These are phyloP conservation scores for Trypanosomatidae sp. DNA, from an alignment of 208 protist genomes.

Conservation along the genomic window DNA sequence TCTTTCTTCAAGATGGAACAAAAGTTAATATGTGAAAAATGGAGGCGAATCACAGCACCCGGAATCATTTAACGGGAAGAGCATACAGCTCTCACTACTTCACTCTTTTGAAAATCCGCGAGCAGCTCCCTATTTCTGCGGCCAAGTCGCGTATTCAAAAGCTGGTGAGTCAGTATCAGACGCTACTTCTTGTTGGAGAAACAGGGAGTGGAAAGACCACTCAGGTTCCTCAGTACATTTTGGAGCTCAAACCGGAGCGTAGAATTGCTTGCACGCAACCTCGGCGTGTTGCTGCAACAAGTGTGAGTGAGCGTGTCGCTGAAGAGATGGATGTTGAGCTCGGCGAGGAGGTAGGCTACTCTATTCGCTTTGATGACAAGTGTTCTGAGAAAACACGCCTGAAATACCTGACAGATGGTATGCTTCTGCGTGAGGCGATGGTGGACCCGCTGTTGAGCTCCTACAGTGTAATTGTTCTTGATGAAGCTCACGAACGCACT, in stretches of 20 bases:
- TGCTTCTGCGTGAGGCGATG: constrained; percentile 98
- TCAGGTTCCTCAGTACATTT: constrained; percentile 94
- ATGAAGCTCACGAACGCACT: constrained; percentile 99
- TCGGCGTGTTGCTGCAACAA: constrained; percentile 98
- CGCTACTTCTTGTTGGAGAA: constrained; percentile 91
- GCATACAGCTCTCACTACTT: constrained; percentile 62
- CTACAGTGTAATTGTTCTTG: constrained; percentile 98
- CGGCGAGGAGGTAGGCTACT: constrained; percentile 98
- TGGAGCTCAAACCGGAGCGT: constrained; percentile 83
- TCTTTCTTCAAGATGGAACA: neutral
- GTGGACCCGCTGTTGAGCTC: constrained; percentile 86
- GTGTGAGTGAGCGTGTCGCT: constrained; percentile 98
- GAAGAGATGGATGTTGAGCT: constrained; percentile 97
- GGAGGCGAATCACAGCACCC: neutral
- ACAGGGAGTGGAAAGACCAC: constrained; percentile 97
- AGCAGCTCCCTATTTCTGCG: constrained; percentile 74
- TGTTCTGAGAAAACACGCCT: constrained; percentile 94
- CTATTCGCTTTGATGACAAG: constrained; percentile 98
- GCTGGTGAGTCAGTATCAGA: constrained; percentile 90
- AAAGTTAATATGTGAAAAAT: neutral
- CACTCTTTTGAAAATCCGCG: constrained; percentile 41
- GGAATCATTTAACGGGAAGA: constrained; percentile 57
- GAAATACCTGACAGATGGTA: constrained; percentile 99
- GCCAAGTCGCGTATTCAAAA: constrained; percentile 79
- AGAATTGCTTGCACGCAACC: constrained; percentile 96